phyloP scores from a whole-genome alignment of 2,329 filamentous ascomycete species.

The Rhexocercosporidium sp. region DNA sequence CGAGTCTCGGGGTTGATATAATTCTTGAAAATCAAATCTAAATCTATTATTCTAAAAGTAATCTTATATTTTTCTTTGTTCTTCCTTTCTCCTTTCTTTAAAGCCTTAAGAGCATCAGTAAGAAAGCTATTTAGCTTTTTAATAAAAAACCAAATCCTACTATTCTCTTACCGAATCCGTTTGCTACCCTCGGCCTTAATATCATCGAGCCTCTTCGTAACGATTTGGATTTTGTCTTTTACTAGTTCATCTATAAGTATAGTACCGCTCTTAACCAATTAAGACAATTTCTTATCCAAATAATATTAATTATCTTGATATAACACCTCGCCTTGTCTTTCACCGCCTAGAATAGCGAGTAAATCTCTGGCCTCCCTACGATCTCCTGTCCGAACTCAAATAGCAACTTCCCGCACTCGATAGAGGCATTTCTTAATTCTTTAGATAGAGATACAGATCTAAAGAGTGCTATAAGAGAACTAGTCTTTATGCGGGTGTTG shows the following conservation, averaged over 20 bases:
- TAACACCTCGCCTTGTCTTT: slow-evolving; percentile 5
- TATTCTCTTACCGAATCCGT: slow-evolving; percentile 38
- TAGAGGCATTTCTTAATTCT: slow-evolving; percentile 6
- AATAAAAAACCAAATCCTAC: slow-evolving; percentile 55
- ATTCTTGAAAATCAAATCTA: slow-evolving; percentile 53
- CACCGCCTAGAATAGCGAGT: slow-evolving; percentile 11
- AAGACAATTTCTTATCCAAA: not conserved
- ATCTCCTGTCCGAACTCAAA: slow-evolving; percentile 8
- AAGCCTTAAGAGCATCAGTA: slow-evolving; percentile 50
- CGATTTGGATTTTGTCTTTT: slow-evolving; percentile 9
- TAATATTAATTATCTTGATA: slow-evolving; percentile 4
- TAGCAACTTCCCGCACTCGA: slow-evolving; percentile 7
- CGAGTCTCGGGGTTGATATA: slow-evolving; percentile 43
- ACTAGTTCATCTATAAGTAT: not conserved
- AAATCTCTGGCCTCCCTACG: slow-evolving; percentile 7
- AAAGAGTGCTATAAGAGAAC: slow-evolving; percentile 1
- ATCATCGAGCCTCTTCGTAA: slow-evolving; percentile 14
- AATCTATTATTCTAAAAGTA: slow-evolving; percentile 56
- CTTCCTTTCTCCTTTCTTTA: slow-evolving; percentile 53
- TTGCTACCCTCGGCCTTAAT: slow-evolving; percentile 10
- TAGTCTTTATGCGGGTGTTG: slow-evolving; percentile 2
- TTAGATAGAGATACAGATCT: slow-evolving; percentile 7
- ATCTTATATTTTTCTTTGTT: slow-evolving; percentile 52
- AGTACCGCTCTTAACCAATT: not conserved
- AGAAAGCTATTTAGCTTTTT: slow-evolving; percentile 55